phyloP scores from a whole-genome alignment of 2,329 filamentous ascomycete genomes.

The Westerdykella sp. region DNA sequence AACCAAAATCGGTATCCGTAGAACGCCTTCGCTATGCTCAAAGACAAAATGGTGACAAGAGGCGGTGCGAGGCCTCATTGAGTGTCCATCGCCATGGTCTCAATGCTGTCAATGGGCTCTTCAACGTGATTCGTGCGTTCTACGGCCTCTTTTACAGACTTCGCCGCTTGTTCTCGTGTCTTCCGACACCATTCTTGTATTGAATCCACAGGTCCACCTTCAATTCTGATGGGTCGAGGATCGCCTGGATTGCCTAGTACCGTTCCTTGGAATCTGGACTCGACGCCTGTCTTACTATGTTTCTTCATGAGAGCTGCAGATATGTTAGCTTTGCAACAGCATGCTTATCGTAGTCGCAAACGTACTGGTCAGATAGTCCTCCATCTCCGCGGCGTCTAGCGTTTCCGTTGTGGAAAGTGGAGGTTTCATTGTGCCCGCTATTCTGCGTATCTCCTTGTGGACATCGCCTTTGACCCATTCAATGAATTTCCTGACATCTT shows the following conservation, averaged over 20 bases:
- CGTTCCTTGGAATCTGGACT: conserved; percentile 78
- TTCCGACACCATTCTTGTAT: conserved; percentile 58
- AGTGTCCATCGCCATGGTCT: conserved; percentile 23
- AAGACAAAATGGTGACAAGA: conserved; percentile 6
- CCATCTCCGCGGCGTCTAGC: conserved; percentile 38
- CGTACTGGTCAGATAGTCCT: conserved; percentile 44
- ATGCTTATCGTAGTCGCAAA: not conserved
- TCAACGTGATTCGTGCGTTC: conserved; percentile 12
- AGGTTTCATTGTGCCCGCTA: conserved; percentile 60
- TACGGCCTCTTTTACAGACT: conserved; percentile 15
- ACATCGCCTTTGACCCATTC: conserved; percentile 69
- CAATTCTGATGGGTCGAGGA: conserved; percentile 65
- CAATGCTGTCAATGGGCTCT: conserved; percentile 13
- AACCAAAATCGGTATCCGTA: too few relatives aligned
- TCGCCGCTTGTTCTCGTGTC: conserved; percentile 25
- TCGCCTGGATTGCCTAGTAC: conserved; percentile 70
- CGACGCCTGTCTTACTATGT: conserved; percentile 81
- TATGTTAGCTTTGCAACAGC: conserved; percentile 6
- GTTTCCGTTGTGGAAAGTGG: conserved; percentile 42
- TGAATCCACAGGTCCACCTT: conserved; percentile 65
- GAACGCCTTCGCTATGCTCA: conserved; percentile 35
- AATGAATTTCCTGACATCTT: conserved; percentile 71
- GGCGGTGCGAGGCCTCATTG: conserved; percentile 7
- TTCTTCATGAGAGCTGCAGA: conserved; percentile 75
- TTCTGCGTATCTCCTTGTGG: conserved; percentile 73